Base-by-base conservation (phyloP, 2,329 filamentous ascomycete genomes). In the Elsinoe perseae region DNA sequence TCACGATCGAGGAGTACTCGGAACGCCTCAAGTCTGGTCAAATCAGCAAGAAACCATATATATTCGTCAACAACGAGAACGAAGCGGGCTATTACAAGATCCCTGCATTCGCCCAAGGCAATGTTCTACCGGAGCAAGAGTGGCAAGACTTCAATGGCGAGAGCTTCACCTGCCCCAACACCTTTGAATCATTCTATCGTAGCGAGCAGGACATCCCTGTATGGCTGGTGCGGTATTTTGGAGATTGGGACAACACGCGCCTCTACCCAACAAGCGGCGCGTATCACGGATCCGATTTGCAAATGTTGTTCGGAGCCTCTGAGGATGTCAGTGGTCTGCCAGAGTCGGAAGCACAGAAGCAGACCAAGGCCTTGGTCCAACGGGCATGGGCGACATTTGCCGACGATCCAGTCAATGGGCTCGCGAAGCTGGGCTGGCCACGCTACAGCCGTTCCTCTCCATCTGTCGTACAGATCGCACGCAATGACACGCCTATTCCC, bases 51-150 rank as follows among this genome's bases (percentile, higher is more conserved):
- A 59, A 66, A 36, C 76, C 77, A 0, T 65, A 75, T 1, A 59
- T 79, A 0, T 61, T 72, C 3, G 75, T 73, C 12, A 72, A 72
- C 60, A 76, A 72, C 55, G 56, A 76, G 59, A 71, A 77, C 56
- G 77, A 79, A 61, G 70, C 73, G 2, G 74, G 73, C 0, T 77
- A 74, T 64, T 78, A 78, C 62, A 70, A 71, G 4, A 70, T 78
- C 30, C 68, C 70, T 7, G 59, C 61, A 6, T 77, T 68, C 57
- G 68, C 65, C 0, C 64, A 66, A 21, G 71, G 73, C 30, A 63
- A 72, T 18, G 64, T 70, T 0, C 71, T 75, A 1, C 75, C 71
- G 0, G 63, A 68, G 1, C 64, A 61, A 1, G 73, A 73, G 3
- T 59, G 61, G 28, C 40, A 59, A 10, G 34, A 48, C 7, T 64